Evolutionary conservation across 768 basidiomycete species (phyloP).

Genomic region (Lactifluus subvellereus): DNA sequence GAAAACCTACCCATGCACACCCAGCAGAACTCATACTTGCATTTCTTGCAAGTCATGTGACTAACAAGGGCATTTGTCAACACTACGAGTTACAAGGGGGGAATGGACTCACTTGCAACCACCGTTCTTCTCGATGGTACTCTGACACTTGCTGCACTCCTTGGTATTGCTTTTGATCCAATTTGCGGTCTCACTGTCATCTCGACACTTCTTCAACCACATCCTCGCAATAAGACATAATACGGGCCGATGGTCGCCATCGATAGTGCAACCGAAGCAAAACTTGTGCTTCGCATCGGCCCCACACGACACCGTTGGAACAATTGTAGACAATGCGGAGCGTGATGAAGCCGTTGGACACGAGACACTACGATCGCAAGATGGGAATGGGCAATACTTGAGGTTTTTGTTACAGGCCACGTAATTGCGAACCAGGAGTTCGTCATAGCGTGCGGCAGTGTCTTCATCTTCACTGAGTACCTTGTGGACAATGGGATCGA

Average conservation of each 20-base stretch:
- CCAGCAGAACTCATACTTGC: conserved; percentile 99
- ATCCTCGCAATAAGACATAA: conserved; percentile 83
- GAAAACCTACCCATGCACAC: conserved; percentile 83
- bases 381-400: conserved; percentile 93
- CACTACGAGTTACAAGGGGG: conserved; percentile 3
- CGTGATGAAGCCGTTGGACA: conserved; percentile 79
- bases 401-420: conserved; percentile 77
- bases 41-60: conserved; percentile 99
- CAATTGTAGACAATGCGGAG: conserved; percentile 64
- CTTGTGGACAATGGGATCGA: conserved; percentile 55
- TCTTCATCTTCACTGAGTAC: conserved; percentile 51
- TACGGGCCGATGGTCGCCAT: conserved; percentile 87
- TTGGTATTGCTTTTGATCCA: conserved; percentile 99
- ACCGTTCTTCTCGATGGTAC: conserved; percentile 99
- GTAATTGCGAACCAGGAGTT: conserved; percentile 84
- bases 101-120: conserved; percentile 88
- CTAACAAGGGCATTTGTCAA: conserved; percentile 37
- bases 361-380: conserved; percentile 90
- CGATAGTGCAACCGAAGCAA: conserved; percentile 91
- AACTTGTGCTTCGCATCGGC: conserved; percentile 66
- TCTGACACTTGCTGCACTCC: conserved; percentile 93
- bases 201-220: conserved; percentile 96
- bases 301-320: conserved; percentile 86
- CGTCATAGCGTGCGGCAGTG: conserved; percentile 68
- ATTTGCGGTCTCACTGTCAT: conserved; percentile 97